Percentiles rank a stretch among this genome's conserved stretches.
These are phyloP conservation scores for Sporothrix schenckii DNA, from an alignment of 2,329 filamentous ascomycete genomes.

Conservation along the genomic window DNA sequence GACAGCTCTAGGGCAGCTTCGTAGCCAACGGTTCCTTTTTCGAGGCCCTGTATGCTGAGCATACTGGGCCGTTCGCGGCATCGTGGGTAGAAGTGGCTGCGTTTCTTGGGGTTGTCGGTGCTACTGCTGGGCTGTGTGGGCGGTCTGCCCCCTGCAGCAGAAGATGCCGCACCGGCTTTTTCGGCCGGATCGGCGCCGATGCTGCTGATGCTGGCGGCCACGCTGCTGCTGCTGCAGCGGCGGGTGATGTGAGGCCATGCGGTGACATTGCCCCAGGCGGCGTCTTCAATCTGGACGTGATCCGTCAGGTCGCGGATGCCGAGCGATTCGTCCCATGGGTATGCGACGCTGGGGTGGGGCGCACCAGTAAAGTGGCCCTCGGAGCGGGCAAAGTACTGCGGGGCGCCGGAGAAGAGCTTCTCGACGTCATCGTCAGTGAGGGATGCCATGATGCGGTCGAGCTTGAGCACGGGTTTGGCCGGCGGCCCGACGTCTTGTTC, in stretches of 20 bases:
- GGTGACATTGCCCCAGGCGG: constrained; percentile 65
- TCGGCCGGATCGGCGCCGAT: neutral
- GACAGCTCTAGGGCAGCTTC: constrained; percentile 68
- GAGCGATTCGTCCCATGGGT: constrained; percentile 67
- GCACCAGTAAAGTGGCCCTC: constrained; percentile 63
- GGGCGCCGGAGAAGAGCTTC: constrained; percentile 74
- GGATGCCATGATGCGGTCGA: constrained; percentile 62
- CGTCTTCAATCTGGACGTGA: constrained; percentile 64
- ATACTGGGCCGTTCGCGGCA: constrained; percentile 69
- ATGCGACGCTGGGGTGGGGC: constrained; percentile 65
- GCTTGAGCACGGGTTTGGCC: constrained; percentile 52
- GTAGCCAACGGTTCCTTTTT: constrained; percentile 71
- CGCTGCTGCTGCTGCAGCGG: constrained; percentile 38
- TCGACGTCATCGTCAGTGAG: constrained; percentile 64
- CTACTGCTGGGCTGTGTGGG: neutral
- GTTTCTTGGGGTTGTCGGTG: constrained; percentile 43
- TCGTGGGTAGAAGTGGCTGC: constrained; percentile 61
- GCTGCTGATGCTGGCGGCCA: constrained; percentile 38
- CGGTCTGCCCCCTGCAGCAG: neutral
- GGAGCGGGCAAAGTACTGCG: constrained; percentile 67
- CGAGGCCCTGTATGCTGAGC: constrained; percentile 71
- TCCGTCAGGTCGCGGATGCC: constrained; percentile 66
- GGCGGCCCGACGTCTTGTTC: constrained; percentile 48
- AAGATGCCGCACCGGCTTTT: neutral
- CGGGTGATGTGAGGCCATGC: constrained; percentile 65